Conservation (phyloP, 768 basidiomycete genomes). For the Trametes cingulata region DNA sequence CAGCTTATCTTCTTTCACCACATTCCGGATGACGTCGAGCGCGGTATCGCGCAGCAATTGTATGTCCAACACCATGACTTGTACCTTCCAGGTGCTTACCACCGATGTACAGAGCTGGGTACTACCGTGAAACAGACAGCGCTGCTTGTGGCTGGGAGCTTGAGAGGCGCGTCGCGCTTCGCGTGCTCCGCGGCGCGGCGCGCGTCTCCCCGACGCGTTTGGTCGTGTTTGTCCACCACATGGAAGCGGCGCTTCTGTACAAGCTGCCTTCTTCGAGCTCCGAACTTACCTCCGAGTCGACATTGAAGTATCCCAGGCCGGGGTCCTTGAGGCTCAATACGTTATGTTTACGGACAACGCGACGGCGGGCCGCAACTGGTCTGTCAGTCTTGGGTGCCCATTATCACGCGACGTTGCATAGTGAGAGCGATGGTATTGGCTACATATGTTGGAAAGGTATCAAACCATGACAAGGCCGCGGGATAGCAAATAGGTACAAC, state of each 20-base stretch:
- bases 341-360: too few species aligned
- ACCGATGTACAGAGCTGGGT: not conserved
- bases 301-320: too few species aligned
- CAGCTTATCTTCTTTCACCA: constrained; percentile 34
- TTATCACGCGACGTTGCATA: too few species aligned
- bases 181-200: not conserved
- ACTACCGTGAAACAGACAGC: not conserved
- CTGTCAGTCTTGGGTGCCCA: too few species aligned
- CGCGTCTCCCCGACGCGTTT: constrained; percentile 12
- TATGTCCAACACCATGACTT: constrained; percentile 23
- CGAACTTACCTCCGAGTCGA: not conserved
- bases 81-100: not conserved
- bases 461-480: not conserved
- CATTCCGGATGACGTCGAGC: constrained; percentile 33
- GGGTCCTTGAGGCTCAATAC: not conserved
- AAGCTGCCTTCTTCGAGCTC: not conserved
- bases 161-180: constrained; percentile 8
- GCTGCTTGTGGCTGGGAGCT: not conserved
- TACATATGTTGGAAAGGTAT: not conserved
- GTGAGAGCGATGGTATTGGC: not conserved
- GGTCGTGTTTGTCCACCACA: constrained; percentile 7
- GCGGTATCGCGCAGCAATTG: constrained; percentile 35
- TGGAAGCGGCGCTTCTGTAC: not conserved
- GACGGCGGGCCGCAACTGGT: too few species aligned
- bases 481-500: not conserved